These are phyloP conservation scores for Nannochloropsis oceanica DNA, from an alignment of 108 stramenopile species.

Conservation along the genomic window DNA sequence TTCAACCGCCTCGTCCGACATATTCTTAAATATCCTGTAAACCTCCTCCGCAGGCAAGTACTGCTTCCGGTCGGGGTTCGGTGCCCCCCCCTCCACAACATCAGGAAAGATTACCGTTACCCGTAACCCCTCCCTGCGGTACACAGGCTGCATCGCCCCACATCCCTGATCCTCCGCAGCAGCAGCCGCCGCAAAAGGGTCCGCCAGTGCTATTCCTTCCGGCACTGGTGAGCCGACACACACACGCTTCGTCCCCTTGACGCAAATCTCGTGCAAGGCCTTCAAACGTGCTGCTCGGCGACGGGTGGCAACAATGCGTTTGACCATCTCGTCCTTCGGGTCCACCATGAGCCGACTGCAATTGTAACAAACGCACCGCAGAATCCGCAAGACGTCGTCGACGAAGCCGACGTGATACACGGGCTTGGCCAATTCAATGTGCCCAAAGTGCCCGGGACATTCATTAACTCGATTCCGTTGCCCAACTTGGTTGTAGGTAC, in stretches of 20 bases:
- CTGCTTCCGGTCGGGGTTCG: constrained; percentile 75
- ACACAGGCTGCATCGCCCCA: constrained; percentile 23
- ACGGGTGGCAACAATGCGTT: constrained; percentile 50
- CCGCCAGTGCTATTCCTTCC: constrained; percentile 54
- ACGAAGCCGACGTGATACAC: constrained; percentile 94
- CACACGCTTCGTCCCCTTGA: constrained; percentile 44
- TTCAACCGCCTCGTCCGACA: constrained; percentile 77
- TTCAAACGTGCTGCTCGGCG: constrained; percentile 56
- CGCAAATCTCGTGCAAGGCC: constrained; percentile 59
- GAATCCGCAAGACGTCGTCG: constrained; percentile 61
- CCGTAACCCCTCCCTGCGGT: constrained; percentile 56
- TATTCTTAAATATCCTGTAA: constrained; percentile 69
- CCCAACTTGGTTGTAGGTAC: constrained; percentile 31
- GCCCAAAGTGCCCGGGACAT: constrained; percentile 95
- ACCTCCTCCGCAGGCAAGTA: constrained; percentile 64
- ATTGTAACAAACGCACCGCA: constrained; percentile 88
- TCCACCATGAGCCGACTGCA: constrained; percentile 58
- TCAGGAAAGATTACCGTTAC: constrained; percentile 67
- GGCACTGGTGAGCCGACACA: constrained; percentile 21
- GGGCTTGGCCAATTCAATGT: constrained; percentile 83
- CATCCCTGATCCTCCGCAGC: background rate
- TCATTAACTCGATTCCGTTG: constrained; percentile 43
- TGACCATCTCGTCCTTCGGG: constrained; percentile 52
- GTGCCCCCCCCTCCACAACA: constrained; percentile 47
- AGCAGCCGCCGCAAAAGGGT: constrained; percentile 15